A percentile compares a stretch with the other conserved stretches of the same genome.
Evolutionary conservation across 2,329 filamentous ascomycete species (phyloP).

Genomic region (Cladosporium sp.): DNA sequence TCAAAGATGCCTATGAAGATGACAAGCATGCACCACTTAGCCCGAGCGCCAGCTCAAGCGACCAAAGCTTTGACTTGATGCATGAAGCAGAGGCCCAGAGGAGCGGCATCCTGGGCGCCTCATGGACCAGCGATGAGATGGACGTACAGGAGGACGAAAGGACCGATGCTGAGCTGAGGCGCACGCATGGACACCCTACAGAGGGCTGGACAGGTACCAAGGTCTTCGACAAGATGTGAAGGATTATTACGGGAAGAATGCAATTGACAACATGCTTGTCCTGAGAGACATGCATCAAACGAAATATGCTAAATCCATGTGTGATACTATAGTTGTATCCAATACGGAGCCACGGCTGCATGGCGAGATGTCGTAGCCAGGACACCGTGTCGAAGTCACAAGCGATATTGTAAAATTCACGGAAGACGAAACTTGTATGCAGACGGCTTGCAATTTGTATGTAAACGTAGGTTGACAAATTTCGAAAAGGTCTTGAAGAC

Average conservation of each 20-base stretch:
- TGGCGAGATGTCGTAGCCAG: too few relatives aligned
- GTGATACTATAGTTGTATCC: too few relatives aligned
- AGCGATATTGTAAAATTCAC: too few relatives aligned
- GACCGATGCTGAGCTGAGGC: conserved; percentile 20
- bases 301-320: too few relatives aligned
- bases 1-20: conserved; percentile 1
- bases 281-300: too few relatives aligned
- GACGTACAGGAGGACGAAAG: conserved; percentile 20
- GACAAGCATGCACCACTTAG: conserved; percentile 7
- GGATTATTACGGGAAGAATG: not conserved
- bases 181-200: conserved; percentile 25
- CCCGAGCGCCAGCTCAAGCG: conserved; percentile 27
- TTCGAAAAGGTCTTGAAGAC: too few relatives aligned
- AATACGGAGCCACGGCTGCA: too few relatives aligned
- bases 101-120: conserved; percentile 23
- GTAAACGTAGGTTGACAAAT: too few relatives aligned
- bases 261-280: too few relatives aligned
- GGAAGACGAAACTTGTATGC: too few relatives aligned
- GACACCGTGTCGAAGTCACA: too few relatives aligned
- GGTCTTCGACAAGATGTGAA: conserved; percentile 37
- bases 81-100: conserved; percentile 41
- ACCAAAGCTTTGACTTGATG: conserved; percentile 45
- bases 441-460: too few relatives aligned
- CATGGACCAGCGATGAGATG: conserved; percentile 19
- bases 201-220: conserved; percentile 27